Evolutionary conservation across 2,329 filamentous ascomycete genomes (phyloP), one percentile per base, ranked within the genome.

Genomic region (Neonectria magnoliae): DNA sequence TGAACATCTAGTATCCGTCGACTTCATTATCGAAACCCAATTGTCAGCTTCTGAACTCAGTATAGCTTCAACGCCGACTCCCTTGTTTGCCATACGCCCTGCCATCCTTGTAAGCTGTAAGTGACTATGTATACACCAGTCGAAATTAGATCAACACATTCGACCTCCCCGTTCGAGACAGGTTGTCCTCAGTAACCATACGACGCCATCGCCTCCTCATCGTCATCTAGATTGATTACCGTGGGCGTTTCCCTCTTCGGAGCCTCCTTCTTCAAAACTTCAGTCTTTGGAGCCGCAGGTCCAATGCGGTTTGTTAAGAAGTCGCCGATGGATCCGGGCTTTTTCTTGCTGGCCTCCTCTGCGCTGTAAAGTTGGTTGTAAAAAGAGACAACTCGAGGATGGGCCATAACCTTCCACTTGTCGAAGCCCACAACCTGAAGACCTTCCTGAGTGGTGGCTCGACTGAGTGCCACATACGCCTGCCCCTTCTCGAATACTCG

Each of bases 401-500:
- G 96, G 3, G 97, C 96, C 90, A 97, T 94, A 27, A 99, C 95
- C 80, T 97, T 98, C 66, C 83, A 87, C 70, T 93, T 92, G 73
- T 98, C 92, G 73, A 99, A 99, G 38, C 93, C 87, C 53, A 95
- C 79, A 13, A 99, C 94, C 76, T 97, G 93, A 20, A 99, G 82
- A 1, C 96, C 96, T 18, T 89, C 86, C 81, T 98, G 94, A 63
- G 87, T 92, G 1, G 93, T 97, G 14, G 96, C 96, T 79, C 96
- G 92, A 83, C 93, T 97, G 14, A 99, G 88, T 56, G 96, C 96
- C 56, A 99, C 96, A 76, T 99, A 99, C 6, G 96, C 96, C 78
- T 99, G 96, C 0, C 96, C 96, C 79, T 97, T 98, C 77, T 99
- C 96, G 73, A 99, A 99, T 1, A 97, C 93, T 66, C 89, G 91